Evolutionary conservation across 169 alveolate species (phyloP).

Genomic region (Toxoplasma gondii): DNA sequence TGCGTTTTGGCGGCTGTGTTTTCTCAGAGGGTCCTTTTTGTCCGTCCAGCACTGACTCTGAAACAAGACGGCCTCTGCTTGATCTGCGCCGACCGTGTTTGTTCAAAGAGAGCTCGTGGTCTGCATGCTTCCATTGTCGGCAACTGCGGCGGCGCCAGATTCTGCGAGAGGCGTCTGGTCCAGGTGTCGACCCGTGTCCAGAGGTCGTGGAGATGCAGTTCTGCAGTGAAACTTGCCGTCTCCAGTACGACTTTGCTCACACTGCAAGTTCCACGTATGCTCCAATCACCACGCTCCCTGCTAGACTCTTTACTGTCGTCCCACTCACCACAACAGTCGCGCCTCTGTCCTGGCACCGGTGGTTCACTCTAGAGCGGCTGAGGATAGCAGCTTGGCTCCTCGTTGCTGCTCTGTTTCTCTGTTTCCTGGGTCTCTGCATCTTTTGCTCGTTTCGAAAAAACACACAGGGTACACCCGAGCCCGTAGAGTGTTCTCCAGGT

Average conservation of each 20-base stretch:
- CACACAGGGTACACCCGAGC: not conserved
- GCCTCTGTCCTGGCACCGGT: conserved; percentile 35
- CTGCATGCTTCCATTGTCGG: conserved; percentile 19
- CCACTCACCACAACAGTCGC: not conserved
- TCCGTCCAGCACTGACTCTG: not conserved
- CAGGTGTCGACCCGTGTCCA: conserved; percentile 23
- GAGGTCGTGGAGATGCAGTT: conserved; percentile 12
- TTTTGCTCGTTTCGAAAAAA: not conserved
- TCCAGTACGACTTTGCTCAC: not conserved
- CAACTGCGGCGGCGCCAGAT: conserved; percentile 11
- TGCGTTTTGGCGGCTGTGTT: not conserved
- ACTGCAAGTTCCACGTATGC: conserved; percentile 30
- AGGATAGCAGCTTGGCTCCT: conserved; percentile 12
- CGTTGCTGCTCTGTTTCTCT: not conserved
- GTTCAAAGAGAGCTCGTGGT: not conserved
- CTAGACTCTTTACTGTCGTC: not conserved
- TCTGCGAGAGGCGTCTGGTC: conserved; percentile 20
- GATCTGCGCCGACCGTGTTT: not conserved
- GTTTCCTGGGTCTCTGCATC: conserved; percentile 6
- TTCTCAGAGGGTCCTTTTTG: conserved; percentile 14
- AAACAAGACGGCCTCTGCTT: not conserved
- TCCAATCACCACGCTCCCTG: not conserved
- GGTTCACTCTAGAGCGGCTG: not conserved
- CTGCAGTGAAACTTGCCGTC: conserved; percentile 8
- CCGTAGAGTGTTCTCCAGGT: not conserved